Evolutionary conservation across 2,329 filamentous ascomycete genomes (phyloP), one percentile per base, ranked within the genome.

Genomic region (Aspergillus sojae): DNA sequence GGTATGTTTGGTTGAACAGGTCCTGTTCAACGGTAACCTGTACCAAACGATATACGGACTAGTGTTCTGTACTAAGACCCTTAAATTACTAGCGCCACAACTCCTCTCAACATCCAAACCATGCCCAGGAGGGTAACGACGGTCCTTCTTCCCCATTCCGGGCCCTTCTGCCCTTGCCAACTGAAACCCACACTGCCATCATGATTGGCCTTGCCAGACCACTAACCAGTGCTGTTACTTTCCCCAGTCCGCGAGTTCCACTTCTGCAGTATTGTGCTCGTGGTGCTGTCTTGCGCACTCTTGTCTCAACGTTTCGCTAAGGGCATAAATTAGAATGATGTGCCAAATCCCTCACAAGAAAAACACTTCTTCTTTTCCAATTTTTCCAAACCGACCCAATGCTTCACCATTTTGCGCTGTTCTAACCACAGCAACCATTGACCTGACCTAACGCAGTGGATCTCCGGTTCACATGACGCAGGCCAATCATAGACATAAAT

Each of bases 401-500:
- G 32, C 11, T 34, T 21, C 32, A 23, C 14, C 21, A 23, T 19
- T 54, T 36, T 34, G 19, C 30, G 36, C 28, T 26, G 12, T 48
- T n/a, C 34, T 56, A 41, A 41, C 39, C 16, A 10, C 39, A 10
- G 39, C 39, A n/a, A n/a, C 19, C 19, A 41, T 41, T 41, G 39
- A 41, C 39, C 52, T 36, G 14, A 11, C 52, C 45, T 36, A 16
- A 36, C 39, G n/a, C 28, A 21, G 45, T 59, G 63, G 67, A 57
- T 58, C 62, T 60, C 58, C 54, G 55, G 28, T 45, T 65, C 62
- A 55, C 50, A 58, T 58, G 61, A 58, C 57, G 58, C 52, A 30
- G 54, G 43, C 68, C 66, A 65, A 68, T 69, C 59, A 63, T 53
- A 58, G 34, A 55, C 48, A 63, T 65, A 62, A 57, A 54, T 21